These are phyloP conservation scores for Lithospermum erythrorhizon DNA, from an alignment of 257 asterid genomes.

Conservation along the genomic window DNA sequence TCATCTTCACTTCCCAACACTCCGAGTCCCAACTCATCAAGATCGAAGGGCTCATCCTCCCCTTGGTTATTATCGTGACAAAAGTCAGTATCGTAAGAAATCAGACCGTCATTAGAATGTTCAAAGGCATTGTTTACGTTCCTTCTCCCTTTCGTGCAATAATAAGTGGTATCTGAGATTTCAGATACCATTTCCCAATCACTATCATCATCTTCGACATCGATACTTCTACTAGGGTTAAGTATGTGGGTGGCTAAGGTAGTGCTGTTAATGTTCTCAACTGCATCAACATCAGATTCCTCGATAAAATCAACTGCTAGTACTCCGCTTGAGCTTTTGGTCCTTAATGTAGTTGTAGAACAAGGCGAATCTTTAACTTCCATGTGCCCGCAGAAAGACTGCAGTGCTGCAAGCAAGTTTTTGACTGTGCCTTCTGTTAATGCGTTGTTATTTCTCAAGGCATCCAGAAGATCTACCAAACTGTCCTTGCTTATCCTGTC, in stretches of 20 bases:
- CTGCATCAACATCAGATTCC: slow-evolving; percentile 7
- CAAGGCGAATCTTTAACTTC: slow-evolving; percentile 13
- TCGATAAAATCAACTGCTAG: slow-evolving; percentile 10
- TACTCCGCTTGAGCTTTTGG: neutral
- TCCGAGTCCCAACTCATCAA: slow-evolving; percentile 25
- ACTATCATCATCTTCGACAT: slow-evolving; percentile 8
- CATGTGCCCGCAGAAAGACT: slow-evolving; percentile 30
- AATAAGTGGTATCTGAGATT: slow-evolving; percentile 2
- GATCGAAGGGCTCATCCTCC: slow-evolving; percentile 20
- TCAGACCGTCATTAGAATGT: slow-evolving; percentile 14
- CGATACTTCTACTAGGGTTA: slow-evolving; percentile 4
- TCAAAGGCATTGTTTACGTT: slow-evolving; percentile 3
- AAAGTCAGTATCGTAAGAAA: slow-evolving; percentile 13
- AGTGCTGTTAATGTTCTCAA: neutral
- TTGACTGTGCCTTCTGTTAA: slow-evolving; percentile 40
- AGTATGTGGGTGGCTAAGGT: slow-evolving; percentile 5
- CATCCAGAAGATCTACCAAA: slow-evolving; percentile 35
- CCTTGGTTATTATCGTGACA: slow-evolving; percentile 12
- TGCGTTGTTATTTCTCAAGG: slow-evolving; percentile 23
- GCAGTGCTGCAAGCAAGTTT: slow-evolving; percentile 47
- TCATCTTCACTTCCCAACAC: slow-evolving; percentile 26
- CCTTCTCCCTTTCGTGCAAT: slow-evolving; percentile 3
- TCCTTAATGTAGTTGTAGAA: slow-evolving; percentile 10
- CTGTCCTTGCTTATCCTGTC: slow-evolving; percentile 27
- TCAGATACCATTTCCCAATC: slow-evolving; percentile 11